Base-by-base conservation (phyloP, 176 grass and related monocot species). In the Triticum timopheevii region DNA sequence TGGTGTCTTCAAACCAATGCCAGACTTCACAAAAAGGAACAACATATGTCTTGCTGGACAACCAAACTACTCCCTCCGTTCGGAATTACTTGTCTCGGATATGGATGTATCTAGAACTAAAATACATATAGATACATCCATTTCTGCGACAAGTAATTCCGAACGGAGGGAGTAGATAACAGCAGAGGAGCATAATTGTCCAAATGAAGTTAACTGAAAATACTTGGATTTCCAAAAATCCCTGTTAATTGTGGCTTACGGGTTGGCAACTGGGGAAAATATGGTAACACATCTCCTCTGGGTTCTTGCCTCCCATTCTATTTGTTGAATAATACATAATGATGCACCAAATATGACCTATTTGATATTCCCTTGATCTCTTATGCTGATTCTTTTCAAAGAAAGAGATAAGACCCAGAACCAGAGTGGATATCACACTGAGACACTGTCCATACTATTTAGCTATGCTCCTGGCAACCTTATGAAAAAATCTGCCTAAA, bases 181-280 rank as follows among this genome's bases (percentile, higher is more conserved):
- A 39, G 13, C 17, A 16, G 10, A 5, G 23, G 4, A 36, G 42
- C 31, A 73, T 24, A 28, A 11, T 23, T 27, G 61, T 36, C 1
- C 36, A 64, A 83, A 84, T 63, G 24, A 78, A 84, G 12, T 36
- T 50, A 47, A 58, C 34, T 49, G 35, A 83, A 61, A 90, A 82
- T 12, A 7, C 30, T 72, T 67, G 8, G 24, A 61, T 52, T 65
- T 73, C 13, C 4, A 7, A 61, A 83, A 35, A 61, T 75, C 61
- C 25, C 35, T 81, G 36, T 67, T 67, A 47, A 44, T 61, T 67
- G 76, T 38, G 65, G 27, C 68, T 47, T 81, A n/a, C 0, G 13
- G 25, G 44, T 31, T 30, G 4, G 72, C 2, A 75, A 75, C 33
- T 84, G 7, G 1, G 68, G 16, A 72, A 84, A 65, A 73, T 72